A percentile compares a stretch with the other conserved stretches of the same genome.
These are phyloP conservation scores for Cotoneaster glaucophyllus DNA, from an alignment of 306 rosid genomes.

Conservation along the genomic window DNA sequence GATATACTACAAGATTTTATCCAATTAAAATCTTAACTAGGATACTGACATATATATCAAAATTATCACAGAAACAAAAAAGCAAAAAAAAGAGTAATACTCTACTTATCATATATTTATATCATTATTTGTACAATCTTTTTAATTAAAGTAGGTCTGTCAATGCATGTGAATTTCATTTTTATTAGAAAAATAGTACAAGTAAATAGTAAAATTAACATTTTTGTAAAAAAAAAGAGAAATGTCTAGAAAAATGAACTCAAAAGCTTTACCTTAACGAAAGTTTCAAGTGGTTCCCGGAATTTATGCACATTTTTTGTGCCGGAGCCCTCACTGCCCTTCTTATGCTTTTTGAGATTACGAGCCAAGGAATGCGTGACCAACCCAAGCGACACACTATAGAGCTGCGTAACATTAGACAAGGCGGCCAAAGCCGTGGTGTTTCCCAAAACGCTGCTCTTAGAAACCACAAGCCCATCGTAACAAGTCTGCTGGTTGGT, in stretches of 20 bases:
- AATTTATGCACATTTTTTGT: neutral
- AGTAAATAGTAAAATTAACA: no score
- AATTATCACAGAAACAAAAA: neutral
- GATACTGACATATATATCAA: neutral
- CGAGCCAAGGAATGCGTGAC: conserved; percentile 38
- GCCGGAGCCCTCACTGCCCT: conserved; percentile 11
- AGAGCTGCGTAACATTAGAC: conserved; percentile 31
- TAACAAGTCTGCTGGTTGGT: conserved; percentile 73
- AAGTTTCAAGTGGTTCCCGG: conserved; percentile 45
- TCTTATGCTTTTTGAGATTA: conserved; percentile 20
- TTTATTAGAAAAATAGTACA: no score
- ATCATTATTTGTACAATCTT: fast-evolving
- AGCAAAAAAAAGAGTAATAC: no score
- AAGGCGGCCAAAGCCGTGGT: conserved; percentile 31
- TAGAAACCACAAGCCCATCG: conserved; percentile 47
- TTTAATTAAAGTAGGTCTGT: fast-evolving
- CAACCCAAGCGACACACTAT: conserved; percentile 68
- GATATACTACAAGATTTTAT: neutral
- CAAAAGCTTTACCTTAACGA: conserved; percentile 46
- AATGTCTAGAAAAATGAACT: neutral
- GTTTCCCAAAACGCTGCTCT: conserved; percentile 29
- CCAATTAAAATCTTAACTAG: neutral
- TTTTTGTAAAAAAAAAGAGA: neutral
- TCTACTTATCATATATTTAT: no score
- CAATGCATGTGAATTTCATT: no score